Percentiles rank a stretch among this genome's conserved stretches.
These are phyloP conservation scores for Trypanosoma scelopori DNA, from an alignment of 208 protist species.

Conservation along the genomic window DNA sequence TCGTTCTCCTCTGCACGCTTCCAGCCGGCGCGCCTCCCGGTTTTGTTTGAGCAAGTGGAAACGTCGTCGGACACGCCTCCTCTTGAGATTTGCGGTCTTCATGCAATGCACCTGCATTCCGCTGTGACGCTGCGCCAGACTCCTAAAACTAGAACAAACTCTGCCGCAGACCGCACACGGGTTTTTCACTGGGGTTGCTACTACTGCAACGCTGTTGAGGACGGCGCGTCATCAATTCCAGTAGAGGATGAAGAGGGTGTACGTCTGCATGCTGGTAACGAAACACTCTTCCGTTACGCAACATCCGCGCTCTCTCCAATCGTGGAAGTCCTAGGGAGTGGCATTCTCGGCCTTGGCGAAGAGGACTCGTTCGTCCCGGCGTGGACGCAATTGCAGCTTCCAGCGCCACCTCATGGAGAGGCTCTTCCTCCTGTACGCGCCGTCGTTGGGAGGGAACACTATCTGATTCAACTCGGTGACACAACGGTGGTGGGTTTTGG, in stretches of 20 bases:
- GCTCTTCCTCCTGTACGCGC: constrained; percentile 14
- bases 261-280: constrained; percentile 63
- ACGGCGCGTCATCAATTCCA: constrained; percentile 56
- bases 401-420: constrained; percentile 11
- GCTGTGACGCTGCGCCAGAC: constrained; percentile 37
- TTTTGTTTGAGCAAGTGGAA: constrained; percentile 2
- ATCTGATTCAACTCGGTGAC: constrained; percentile 36
- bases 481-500: constrained; percentile 69
- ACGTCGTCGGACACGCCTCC: neutral
- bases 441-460: constrained; percentile 60
- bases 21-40: constrained; percentile 14
- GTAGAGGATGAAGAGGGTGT: constrained; percentile 23
- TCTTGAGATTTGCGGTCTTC: constrained; percentile 43
- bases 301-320: neutral
- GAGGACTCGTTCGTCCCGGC: constrained; percentile 37
- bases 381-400: constrained; percentile 24
- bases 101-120: constrained; percentile 82
- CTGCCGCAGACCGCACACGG: neutral
- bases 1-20: constrained; percentile 22
- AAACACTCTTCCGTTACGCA: constrained; percentile 50
- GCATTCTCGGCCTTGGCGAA: constrained; percentile 55
- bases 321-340: constrained; percentile 44
- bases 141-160: neutral
- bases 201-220: constrained; percentile 72
- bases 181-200: constrained; percentile 87